Conservation (phyloP, 371 early-diverging fungal genomes). For the Synchytrium microbalum region DNA sequence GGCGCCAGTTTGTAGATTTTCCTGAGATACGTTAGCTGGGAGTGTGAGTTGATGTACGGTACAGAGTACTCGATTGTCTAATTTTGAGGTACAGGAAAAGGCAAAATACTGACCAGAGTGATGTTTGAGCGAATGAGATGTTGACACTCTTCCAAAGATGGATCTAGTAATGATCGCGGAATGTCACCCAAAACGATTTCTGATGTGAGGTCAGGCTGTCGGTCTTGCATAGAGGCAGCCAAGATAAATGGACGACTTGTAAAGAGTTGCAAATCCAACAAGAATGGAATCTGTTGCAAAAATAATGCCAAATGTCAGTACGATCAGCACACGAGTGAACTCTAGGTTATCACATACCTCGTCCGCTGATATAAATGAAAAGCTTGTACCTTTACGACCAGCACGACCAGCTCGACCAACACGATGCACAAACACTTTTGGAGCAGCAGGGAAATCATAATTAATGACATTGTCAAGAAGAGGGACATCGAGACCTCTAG, state of each 20-base stretch:
- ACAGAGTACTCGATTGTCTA: too few relatives aligned
- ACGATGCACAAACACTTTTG: slow-evolving; percentile 97
- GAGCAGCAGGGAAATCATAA: slow-evolving; percentile 86
- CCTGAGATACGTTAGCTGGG: slow-evolving; percentile 53
- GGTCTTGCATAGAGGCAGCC: slow-evolving; percentile 28
- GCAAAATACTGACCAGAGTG: background rate
- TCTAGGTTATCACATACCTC: slow-evolving; percentile 98
- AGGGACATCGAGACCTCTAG: slow-evolving; percentile 91
- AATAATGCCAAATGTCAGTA: background rate
- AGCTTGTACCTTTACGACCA: slow-evolving; percentile 81
- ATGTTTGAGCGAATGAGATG: background rate
- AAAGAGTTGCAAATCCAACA: slow-evolving; percentile 88
- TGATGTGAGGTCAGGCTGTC: slow-evolving; percentile 64
- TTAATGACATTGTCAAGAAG: slow-evolving; percentile 97
- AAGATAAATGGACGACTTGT: slow-evolving; percentile 66
- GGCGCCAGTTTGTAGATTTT: slow-evolving; percentile 56
- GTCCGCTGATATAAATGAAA: slow-evolving; percentile 89
- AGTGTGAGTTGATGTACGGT: too few relatives aligned
- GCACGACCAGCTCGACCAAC: slow-evolving; percentile 97
- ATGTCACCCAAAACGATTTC: slow-evolving; percentile 75
- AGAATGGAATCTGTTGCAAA: slow-evolving; percentile 61
- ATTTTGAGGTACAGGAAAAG: too few relatives aligned
- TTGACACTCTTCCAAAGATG: slow-evolving; percentile 55
- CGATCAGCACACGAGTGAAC: background rate
- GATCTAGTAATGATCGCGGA: slow-evolving; percentile 55